Evolutionary conservation across 306 rosid species (phyloP).

Genomic region (Quercus berberidifolia): DNA sequence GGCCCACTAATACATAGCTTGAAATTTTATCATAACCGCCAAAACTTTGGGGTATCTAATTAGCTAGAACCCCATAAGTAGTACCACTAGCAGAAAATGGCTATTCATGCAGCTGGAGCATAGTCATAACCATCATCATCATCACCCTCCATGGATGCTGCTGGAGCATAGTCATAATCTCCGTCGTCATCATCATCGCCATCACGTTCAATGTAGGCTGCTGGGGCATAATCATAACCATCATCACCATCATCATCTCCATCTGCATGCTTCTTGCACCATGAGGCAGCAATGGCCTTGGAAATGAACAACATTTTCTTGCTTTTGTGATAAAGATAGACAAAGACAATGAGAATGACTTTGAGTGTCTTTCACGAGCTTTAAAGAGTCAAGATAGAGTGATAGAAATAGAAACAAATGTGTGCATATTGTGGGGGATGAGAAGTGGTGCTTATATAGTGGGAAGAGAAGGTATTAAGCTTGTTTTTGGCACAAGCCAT

Average conservation of each 20-base stretch:
- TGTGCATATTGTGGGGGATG: not conserved
- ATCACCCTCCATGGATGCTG: conserved; percentile 28
- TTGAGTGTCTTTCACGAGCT: too few species aligned
- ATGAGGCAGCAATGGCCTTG: conserved; percentile 6
- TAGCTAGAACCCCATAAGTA: not conserved
- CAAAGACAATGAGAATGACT: not conserved
- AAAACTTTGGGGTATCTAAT: not conserved
- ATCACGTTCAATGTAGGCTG: conserved; percentile 4
- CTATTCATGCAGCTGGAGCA: conserved; percentile 46
- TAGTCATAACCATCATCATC: conserved; percentile 33
- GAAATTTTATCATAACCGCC: too few species aligned
- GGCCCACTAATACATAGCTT: not conserved
- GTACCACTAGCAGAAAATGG: not conserved
- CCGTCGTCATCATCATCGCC: conserved; percentile 1
- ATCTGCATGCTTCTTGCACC: conserved; percentile 19
- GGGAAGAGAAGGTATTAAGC: not conserved
- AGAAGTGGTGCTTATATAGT: not conserved
- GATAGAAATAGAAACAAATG: not conserved
- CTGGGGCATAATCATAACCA: not conserved
- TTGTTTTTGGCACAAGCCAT: conserved; percentile 15
- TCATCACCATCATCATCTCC: not conserved
- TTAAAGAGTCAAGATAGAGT: not conserved
- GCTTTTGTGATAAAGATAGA: not conserved
- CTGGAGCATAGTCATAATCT: conserved; percentile 24
- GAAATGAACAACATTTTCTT: conserved; percentile 19